Evolutionary conservation across 2,329 filamentous ascomycete genomes (phyloP), one percentile per base, ranked within the genome.

Genomic region (Remersonia thermophila): DNA sequence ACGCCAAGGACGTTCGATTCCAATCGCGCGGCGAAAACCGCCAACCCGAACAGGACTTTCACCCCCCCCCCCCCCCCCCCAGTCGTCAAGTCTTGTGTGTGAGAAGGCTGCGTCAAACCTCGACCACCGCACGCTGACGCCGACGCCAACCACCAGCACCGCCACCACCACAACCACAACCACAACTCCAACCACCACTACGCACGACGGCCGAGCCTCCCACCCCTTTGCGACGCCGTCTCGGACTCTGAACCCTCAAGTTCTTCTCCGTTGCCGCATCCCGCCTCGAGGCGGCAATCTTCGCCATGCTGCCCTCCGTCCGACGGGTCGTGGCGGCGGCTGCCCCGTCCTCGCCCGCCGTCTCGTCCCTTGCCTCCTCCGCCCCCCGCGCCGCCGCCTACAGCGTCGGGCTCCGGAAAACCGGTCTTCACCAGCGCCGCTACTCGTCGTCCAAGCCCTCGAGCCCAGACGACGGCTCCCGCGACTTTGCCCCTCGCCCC

Each of bases 381-480:
- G 56, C 57, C 36, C 47, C 65, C 44, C 62, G 62, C 49, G 53
- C 57, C 39, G 50, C 55, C 36, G 51, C 27, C n/a, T 15, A 52
- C 34, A 47, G 58, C 39, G 41, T 58, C 46, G 43, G 50, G 37
- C 49, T 57, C 41, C 45, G 61, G 36, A 7, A 7, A 9, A 53
- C 37, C 37, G 48, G 55, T 42, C 35, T 47, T 14, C 67, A 68
- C 47, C 70, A 72, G 56, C 62, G 69, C 48, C 62, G 71, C 46
- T 73, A 63, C 49, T 76, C 72, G 9, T 76, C 72, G 20, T 76
- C 72, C 25, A 77, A 76, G 53, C 70, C 72, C n/a, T 75, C 71
- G 27, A 68, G 67, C 47, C 66, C 71, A n/a, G 69, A 71, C 42
- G 71, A 69, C 48, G 71, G 67, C 8, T 58, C 69, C 18, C 69